phyloP scores from a whole-genome alignment of 805 yeast genomes.

The Kuraishia capsulata region DNA sequence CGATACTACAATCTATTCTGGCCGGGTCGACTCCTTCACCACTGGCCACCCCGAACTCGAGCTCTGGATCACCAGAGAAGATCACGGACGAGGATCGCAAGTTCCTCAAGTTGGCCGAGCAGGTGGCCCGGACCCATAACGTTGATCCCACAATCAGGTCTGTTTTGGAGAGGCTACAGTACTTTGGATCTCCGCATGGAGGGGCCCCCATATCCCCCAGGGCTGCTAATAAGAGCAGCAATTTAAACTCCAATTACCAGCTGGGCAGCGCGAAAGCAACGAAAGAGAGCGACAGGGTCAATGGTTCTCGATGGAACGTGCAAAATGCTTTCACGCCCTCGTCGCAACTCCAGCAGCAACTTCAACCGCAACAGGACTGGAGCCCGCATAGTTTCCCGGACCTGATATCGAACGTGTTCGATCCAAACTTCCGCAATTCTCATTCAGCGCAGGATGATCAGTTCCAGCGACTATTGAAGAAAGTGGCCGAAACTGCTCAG shows the following conservation, averaged over 20 bases:
- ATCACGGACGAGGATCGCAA: conserved; percentile 39
- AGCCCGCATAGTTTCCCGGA: conserved; percentile 2
- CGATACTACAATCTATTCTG: not conserved
- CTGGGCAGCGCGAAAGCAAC: not conserved
- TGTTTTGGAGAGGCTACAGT: conserved; percentile 48
- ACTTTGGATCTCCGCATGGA: conserved; percentile 51
- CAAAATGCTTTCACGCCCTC: not conserved
- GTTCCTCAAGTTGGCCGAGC: conserved; percentile 51
- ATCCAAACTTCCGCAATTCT: not conserved
- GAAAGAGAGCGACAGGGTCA: too few species aligned
- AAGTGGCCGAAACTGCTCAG: not conserved
- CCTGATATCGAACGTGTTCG: conserved; percentile 1
- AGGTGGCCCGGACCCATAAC: conserved; percentile 39
- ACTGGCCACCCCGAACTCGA: not conserved
- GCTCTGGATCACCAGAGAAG: too few species aligned
- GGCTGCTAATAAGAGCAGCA: not conserved
- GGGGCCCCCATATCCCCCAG: conserved; percentile 24
- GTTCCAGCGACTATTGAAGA: not conserved
- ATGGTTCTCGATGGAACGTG: too few species aligned
- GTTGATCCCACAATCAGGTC: conserved; percentile 59
- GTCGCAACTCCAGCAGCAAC: not conserved
- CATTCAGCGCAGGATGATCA: not conserved
- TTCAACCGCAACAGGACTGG: not conserved
- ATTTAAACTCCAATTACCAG: not conserved
- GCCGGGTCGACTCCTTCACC: not conserved